Base-by-base conservation (phyloP, 1,284 basidiomycete genomes). In the Schizophyllum amplum region DNA sequence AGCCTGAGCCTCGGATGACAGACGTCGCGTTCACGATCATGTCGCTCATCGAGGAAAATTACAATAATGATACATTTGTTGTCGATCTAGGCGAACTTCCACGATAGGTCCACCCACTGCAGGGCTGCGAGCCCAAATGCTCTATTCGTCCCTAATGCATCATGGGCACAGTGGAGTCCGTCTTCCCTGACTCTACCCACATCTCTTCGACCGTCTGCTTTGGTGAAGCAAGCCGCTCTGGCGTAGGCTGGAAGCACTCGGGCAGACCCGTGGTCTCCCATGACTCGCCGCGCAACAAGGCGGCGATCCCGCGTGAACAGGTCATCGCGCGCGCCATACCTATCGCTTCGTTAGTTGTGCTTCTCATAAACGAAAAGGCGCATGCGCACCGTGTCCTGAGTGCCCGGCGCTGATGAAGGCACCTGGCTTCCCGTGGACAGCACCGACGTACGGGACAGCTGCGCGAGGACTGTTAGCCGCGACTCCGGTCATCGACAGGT, bases 271-370 rank as follows among this genome's bases (percentile, higher is more conserved):
- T 69, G 6, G 60, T 60, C 21, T 58, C 61, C 63, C 64, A 69
- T 15, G 62, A 52, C 11, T 55, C 59, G n/a, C 64, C 64, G 20
- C 56, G 60, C 11, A 69, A 59, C 13, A 68, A 47, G 7, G 58
- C 59, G 6, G 66, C 67, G 7, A 69, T 60, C n/a, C 66, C 67
- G 6, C 57, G 55, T 11, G 66, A 62, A 55, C 66, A 65, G 25
- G 66, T 67, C 53, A 67, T 62, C 23, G 64, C 63, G 25, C 67
- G 65, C 1, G 67, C 66, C 67, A 68, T 68, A 6, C 64, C 64
- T 65, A 24, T 21, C 22, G 4, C 4, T 11, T 4, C 48, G 9
- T 50, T 20, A 53, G 27, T 9, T 5, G 33, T 47, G 23, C 2
- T 4, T 51, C 26, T 24, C 17, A 20, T 47, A 3, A 7, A 49